Evolutionary conservation across 1,284 basidiomycete species (phyloP).

Genomic region (Ustanciosporium gigantosporum): DNA sequence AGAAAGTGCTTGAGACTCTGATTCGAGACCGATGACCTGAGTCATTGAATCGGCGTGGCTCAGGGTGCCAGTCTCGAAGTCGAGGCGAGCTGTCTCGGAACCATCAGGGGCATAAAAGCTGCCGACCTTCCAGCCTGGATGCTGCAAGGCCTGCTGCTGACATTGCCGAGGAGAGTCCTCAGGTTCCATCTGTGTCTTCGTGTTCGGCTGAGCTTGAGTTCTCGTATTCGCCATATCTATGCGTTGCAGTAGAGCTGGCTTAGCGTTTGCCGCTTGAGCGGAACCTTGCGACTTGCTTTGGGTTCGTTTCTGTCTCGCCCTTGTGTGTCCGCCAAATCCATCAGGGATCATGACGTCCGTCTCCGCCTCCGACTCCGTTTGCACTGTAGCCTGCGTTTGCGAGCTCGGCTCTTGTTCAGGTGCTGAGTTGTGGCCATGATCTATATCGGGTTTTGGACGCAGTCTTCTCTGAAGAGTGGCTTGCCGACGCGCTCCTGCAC

Average conservation of each 20-base stretch:
- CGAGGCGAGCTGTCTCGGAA: constrained; percentile 31
- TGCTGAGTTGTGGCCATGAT: too few relatives aligned
- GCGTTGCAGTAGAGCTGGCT: constrained; percentile 8
- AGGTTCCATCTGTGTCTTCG: neutral
- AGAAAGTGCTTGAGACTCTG: neutral
- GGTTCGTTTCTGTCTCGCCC: constrained; percentile 14
- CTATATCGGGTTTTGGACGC: constrained; percentile 11
- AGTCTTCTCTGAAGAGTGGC: constrained; percentile 11
- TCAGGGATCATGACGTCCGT: constrained; percentile 42
- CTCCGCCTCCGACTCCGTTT: constrained; percentile 12
- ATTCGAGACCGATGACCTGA: too few relatives aligned
- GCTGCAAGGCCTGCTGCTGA: too few relatives aligned
- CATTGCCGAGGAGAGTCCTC: neutral
- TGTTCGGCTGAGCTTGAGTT: neutral
- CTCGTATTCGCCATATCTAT: constrained; percentile 24
- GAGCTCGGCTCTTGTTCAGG: neutral
- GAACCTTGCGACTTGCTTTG: neutral
- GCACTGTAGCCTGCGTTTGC: neutral
- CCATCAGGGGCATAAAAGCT: constrained; percentile 49
- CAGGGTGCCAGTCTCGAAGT: constrained; percentile 16
- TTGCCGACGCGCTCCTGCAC: constrained; percentile 14
- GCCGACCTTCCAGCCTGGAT: constrained; percentile 45
- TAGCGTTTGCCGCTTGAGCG: neutral
- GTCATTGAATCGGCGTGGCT: constrained; percentile 11
- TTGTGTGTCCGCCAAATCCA: constrained; percentile 45